phyloP scores from a whole-genome alignment of 1,284 basidiomycete species.

The Phenoliferia sp. region DNA sequence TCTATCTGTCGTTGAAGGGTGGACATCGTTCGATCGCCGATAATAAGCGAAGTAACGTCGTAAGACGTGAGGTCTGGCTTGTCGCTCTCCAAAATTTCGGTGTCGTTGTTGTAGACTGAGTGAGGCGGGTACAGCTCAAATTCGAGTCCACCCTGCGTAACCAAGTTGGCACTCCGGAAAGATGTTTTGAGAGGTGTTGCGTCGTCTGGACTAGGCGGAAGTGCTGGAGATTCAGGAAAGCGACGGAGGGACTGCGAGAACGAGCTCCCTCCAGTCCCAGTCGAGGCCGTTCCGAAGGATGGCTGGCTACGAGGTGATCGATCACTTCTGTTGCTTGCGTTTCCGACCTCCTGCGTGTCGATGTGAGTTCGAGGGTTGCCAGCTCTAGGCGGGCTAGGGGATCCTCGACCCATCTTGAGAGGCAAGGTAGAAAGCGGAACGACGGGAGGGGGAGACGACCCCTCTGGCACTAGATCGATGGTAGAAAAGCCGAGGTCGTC shows the following conservation, averaged over 20 bases:
- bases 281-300: too few species aligned
- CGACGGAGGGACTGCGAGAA: not conserved
- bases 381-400: too few species aligned
- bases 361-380: too few species aligned
- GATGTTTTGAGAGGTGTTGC: not conserved
- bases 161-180: not conserved
- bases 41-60: conserved; percentile 5
- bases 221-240: not conserved
- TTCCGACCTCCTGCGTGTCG: too few species aligned
- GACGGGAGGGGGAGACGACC: too few species aligned
- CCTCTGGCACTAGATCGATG: too few species aligned
- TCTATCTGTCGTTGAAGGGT: not conserved
- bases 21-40: not conserved
- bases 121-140: conserved; percentile 1
- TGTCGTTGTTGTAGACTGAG: not conserved
- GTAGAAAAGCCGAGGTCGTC: too few species aligned
- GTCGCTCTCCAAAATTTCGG: not conserved
- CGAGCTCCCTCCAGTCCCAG: too few species aligned
- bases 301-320: too few species aligned
- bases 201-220: not conserved
- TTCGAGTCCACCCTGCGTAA: not conserved
- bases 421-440: too few species aligned
- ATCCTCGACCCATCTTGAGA: too few species aligned
- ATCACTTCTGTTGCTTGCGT: too few species aligned
- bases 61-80: not conserved